Evolutionary conservation across 306 rosid genomes (phyloP).

Genomic region (Lablab purpureus): DNA sequence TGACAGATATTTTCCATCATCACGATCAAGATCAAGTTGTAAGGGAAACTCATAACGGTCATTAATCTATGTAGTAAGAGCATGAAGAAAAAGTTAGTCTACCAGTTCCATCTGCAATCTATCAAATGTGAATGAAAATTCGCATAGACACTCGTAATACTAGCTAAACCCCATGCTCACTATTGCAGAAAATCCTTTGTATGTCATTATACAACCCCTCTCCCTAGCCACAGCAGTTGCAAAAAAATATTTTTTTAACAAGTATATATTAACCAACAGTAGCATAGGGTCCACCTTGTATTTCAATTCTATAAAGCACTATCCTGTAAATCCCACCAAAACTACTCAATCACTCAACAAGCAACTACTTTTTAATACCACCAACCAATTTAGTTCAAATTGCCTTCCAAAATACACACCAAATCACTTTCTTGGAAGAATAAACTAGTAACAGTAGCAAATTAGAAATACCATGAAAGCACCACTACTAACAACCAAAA

Average conservation of each 20-base stretch:
- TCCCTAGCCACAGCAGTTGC: not conserved
- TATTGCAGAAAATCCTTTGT: not conserved
- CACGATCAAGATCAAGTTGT: constrained; percentile 95
- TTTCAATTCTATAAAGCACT: not conserved
- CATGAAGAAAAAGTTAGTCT: constrained; percentile 39
- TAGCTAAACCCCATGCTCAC: constrained; percentile 17
- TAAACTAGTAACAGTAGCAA: not conserved
- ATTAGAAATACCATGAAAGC: not conserved
- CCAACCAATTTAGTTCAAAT: constrained; percentile 7
- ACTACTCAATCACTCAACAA: not conserved
- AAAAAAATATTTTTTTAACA: not conserved
- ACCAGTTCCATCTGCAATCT: not conserved
- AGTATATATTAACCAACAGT: constrained; percentile 12
- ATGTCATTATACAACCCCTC: not conserved
- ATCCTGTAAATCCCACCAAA: constrained; percentile 20
- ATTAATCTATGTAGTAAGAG: constrained; percentile 65
- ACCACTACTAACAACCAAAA: constrained; percentile 2
- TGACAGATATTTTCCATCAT: constrained; percentile 87
- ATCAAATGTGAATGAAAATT: constrained; percentile 8
- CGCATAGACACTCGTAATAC: not conserved
- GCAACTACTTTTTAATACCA: constrained; percentile 12
- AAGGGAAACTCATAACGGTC: constrained; percentile 96
- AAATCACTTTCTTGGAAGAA: not conserved
- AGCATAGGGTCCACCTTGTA: not conserved
- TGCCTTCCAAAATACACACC: constrained; percentile 1